phyloP scores from a whole-genome alignment of 768 basidiomycete genomes.

The Trametopsis cervina region DNA sequence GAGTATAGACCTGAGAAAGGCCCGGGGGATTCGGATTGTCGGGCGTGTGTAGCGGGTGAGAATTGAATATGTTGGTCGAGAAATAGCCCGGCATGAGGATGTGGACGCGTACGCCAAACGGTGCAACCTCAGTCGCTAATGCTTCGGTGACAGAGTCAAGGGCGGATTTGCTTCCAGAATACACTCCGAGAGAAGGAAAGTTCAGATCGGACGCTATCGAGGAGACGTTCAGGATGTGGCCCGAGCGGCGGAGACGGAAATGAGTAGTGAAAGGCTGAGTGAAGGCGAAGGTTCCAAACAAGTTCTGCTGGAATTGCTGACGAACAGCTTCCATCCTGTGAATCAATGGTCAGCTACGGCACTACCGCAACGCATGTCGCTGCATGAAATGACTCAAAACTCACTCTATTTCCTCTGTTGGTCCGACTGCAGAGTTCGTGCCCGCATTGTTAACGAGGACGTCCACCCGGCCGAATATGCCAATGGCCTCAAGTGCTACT shows the following conservation, averaged over 20 bases:
- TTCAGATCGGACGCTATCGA: constrained; percentile 17
- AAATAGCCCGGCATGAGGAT: constrained; percentile 24
- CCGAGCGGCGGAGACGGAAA: constrained; percentile 20
- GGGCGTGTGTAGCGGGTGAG: background rate
- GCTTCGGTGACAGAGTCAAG: constrained; percentile 21
- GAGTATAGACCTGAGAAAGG: constrained; percentile 11
- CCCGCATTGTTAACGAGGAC: constrained; percentile 10
- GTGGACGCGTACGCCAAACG: constrained; percentile 20
- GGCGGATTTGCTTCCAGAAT: constrained; percentile 23
- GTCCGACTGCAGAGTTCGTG: constrained; percentile 4
- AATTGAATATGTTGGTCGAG: constrained; percentile 19
- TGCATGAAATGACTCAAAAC: background rate
- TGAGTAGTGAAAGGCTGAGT: constrained; percentile 22
- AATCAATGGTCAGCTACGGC: background rate
- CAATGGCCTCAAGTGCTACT: background rate
- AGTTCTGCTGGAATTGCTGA: constrained; percentile 21
- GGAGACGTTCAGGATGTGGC: constrained; percentile 23
- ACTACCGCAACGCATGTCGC: too few relatives aligned
- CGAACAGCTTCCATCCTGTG: constrained; percentile 13
- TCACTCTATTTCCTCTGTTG: constrained; percentile 6
- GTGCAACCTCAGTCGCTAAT: constrained; percentile 20
- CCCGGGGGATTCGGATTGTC: background rate
- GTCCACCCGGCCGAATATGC: constrained; percentile 2
- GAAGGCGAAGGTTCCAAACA: constrained; percentile 22
- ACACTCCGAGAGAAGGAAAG: constrained; percentile 17